These are phyloP conservation scores for Termitomyces heimii DNA, from an alignment of 768 basidiomycete genomes.

Conservation along the genomic window DNA sequence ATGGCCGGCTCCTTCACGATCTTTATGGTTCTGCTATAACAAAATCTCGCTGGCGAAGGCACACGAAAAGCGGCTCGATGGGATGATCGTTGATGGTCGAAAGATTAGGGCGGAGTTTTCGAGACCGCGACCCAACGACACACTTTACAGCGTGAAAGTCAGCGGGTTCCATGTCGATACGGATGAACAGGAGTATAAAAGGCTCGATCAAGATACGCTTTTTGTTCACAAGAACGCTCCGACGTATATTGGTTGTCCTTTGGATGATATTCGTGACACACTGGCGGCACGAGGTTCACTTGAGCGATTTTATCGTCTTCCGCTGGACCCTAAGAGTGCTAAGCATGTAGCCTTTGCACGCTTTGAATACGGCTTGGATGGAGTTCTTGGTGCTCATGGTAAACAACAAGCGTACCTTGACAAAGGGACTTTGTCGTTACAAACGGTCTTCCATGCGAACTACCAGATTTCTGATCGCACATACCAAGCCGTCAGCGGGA, in stretches of 20 bases:
- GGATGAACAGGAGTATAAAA: constrained; percentile 24
- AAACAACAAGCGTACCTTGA: constrained; percentile 31
- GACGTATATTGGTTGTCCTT: constrained; percentile 27
- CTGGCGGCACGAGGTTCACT: constrained; percentile 31
- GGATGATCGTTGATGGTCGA: constrained; percentile 29
- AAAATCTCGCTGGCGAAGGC: constrained; percentile 36
- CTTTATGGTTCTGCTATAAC: constrained; percentile 42
- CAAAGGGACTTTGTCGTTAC: constrained; percentile 27
- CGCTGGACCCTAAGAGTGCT: constrained; percentile 20
- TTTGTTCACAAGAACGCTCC: constrained; percentile 26
- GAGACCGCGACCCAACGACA: constrained; percentile 26
- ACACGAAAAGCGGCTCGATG: constrained; percentile 34
- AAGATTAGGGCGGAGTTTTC: constrained; percentile 34
- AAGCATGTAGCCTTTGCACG: constrained; percentile 38
- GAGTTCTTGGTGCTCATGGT: constrained; percentile 22
- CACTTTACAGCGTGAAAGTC: constrained; percentile 36
- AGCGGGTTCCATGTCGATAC: constrained; percentile 33
- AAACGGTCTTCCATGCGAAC: constrained; percentile 33
- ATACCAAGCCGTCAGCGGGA: constrained; percentile 27
- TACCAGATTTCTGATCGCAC: constrained; percentile 28
- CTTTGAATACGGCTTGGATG: constrained; percentile 25
- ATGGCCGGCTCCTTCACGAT: constrained; percentile 37
- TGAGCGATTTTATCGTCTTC: constrained; percentile 33
- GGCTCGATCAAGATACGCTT: constrained; percentile 22
- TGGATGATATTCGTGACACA: constrained; percentile 25